Evolutionary conservation across 768 basidiomycete species (phyloP), one percentile per base, ranked within the genome.

Genomic region (Pleurotus sapidus): DNA sequence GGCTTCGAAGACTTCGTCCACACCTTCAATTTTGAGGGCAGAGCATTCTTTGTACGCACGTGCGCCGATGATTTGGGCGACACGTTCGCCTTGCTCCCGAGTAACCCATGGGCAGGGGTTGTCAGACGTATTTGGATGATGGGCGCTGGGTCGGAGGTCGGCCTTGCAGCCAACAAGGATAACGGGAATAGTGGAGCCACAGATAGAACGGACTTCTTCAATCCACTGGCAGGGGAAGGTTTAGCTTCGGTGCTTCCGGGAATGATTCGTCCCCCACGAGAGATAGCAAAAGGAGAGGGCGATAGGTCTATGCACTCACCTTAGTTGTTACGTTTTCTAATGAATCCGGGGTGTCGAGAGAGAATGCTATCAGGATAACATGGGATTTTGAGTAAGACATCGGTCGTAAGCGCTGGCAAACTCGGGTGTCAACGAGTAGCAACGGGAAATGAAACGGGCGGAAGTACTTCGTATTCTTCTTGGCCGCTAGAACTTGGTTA

Each of bases 301-400:
- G 63, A 58, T 56, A 42, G 47, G 56, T 47, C 48, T 20, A 17
- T 46, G 25, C 20, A 45, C 76, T 56, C 66, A 89, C 95, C 84
- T 98, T 98, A 61, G 88, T 87, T 18, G 87, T 82, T 18, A 98
- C 96, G 75, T 98, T 98, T 63, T 98, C 95, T 57, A 98, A 77
- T 39, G 94, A 96, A 74, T 98, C 97, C 20, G 93, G 94, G 38
- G 94, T 94, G 74, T 98, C 96, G 65, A 98, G 86, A 49, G 93
- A 84, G 70, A 95, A 99, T 46, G 95, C 95, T 67, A 99, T 98
- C 62, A 99, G 85, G 69, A 99, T 97, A 66, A 99, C 93, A 73
- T 99, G 97, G 59, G 96, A 97, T 77, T 97, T 93, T 54, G 95
- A 94, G 74, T 98, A 98, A 47, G 95, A 97, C 73, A 99, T 84